Evolutionary conservation across 768 basidiomycete genomes (phyloP), one percentile per base, ranked within the genome.

Genomic region (Collybia nuda): DNA sequence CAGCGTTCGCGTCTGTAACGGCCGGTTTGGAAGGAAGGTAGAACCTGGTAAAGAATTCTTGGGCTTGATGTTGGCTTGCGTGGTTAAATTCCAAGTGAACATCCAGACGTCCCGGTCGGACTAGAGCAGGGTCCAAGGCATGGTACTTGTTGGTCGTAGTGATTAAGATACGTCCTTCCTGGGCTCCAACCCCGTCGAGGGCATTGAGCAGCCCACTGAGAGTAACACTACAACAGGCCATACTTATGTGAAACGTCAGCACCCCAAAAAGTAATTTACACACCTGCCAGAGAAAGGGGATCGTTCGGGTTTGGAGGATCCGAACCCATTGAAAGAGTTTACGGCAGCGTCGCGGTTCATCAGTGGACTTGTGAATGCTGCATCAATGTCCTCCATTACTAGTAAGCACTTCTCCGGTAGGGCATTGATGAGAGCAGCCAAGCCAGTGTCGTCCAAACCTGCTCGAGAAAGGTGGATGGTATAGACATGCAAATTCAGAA

Each of bases 311-410:
- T 5, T 17, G n/a, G 35, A 36, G n/a, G 35, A 36, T 9, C 35
- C n/a, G 9, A n/a, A 36, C n/a, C 35, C 35, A 9, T 9, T n/a
- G n/a, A n/a, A n/a, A n/a, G n/a, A n/a, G n/a, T n/a, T n/a, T n/a
- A n/a, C n/a, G n/a, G n/a, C 24, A 35, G 39, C 26, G n/a, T 50
- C 23, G 15, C 17, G 23, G 26, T 41, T 21, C 74, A 73, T 12
- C 75, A 72, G 49, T 70, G 75, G 15, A 76, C 44, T 11, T 58
- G 67, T 69, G 66, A 90, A 86, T 2, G 87, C 88, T 2, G 82
- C 86, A 56, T 92, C 90, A 50, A 91, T 85, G 62, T 91, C 90
- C 62, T 90, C 88, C 79, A 92, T 88, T 18, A 91, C 73, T 4
- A 82, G 79, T 50, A 91, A 84, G 58, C 84, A 88, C 51, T 74